A percentile compares a stretch with the other conserved stretches of the same genome.
Evolutionary conservation across 139 green algal species (phyloP).

Genomic region (Chlamydomonas sphaeroides): DNA sequence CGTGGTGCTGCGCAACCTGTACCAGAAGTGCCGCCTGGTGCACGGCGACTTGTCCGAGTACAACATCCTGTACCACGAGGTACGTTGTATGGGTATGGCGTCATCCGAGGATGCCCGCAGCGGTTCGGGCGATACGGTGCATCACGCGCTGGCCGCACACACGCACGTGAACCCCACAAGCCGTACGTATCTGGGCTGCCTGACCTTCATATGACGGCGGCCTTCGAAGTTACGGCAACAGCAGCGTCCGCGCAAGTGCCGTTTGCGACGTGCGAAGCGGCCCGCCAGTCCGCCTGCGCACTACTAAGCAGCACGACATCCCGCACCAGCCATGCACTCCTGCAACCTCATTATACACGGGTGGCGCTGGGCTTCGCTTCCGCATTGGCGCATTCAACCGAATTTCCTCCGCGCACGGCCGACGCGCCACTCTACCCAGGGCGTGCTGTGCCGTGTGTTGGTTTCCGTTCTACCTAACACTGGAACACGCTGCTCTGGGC

Average conservation of each 20-base stretch:
- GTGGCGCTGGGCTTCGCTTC: too few species aligned
- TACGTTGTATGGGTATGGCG: too few species aligned
- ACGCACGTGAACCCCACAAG: too few species aligned
- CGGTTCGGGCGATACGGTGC: too few species aligned
- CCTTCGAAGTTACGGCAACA: slow-evolving; percentile 48
- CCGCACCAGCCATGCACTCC: neutral
- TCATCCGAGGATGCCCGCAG: too few species aligned
- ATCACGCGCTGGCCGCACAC: too few species aligned
- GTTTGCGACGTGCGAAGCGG: slow-evolving; percentile 46
- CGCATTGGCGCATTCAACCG: too few species aligned
- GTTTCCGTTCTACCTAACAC: too few species aligned
- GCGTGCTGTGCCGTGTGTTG: too few species aligned
- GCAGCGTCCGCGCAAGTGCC: neutral
- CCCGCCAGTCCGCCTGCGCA: slow-evolving; percentile 24
- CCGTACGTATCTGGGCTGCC: slow-evolving; percentile 48
- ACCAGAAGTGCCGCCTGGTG: slow-evolving; percentile 89
- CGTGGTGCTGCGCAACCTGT: slow-evolving; percentile 66
- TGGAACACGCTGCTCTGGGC: too few species aligned
- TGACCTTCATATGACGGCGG: slow-evolving; percentile 35
- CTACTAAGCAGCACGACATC: slow-evolving; percentile 34
- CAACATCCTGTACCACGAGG: slow-evolving; percentile 92
- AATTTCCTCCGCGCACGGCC: too few species aligned
- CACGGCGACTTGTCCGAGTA: slow-evolving; percentile 98
- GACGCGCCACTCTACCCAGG: too few species aligned
- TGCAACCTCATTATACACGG: neutral